Conservation (phyloP, 2,329 filamentous ascomycete genomes). For the Aspergillus unguis region DNA sequence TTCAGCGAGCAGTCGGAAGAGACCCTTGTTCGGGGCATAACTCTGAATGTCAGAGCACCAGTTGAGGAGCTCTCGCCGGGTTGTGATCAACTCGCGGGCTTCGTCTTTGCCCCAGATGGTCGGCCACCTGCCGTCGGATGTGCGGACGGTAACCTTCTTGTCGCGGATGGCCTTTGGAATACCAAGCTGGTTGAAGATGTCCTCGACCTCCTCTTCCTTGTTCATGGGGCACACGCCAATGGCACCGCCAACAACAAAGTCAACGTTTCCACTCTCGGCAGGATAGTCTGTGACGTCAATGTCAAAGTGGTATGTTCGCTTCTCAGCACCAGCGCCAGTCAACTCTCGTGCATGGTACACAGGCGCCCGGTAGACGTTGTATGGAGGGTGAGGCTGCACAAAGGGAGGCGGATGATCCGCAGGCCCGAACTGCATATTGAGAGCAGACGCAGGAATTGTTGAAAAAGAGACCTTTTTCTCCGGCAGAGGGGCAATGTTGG, state of each 20-base stretch:
- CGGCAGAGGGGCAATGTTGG: conserved; percentile 68
- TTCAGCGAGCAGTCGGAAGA: conserved; percentile 83
- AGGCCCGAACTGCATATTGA: conserved; percentile 34
- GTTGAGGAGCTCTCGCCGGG: conserved; percentile 82
- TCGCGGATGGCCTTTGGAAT: conserved; percentile 80
- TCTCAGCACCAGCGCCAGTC: conserved; percentile 84
- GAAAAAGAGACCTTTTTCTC: conserved; percentile 69
- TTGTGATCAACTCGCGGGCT: conserved; percentile 81
- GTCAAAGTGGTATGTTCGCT: conserved; percentile 96
- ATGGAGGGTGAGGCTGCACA: conserved; percentile 91
- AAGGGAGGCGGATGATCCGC: conserved; percentile 73
- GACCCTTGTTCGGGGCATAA: conserved; percentile 81
- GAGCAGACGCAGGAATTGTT: conserved; percentile 35
- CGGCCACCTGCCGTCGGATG: conserved; percentile 81
- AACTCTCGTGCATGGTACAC: conserved; percentile 81
- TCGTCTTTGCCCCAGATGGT: conserved; percentile 96
- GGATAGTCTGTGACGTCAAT: conserved; percentile 95
- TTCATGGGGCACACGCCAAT: conserved; percentile 93
- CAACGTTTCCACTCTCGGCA: conserved; percentile 70
- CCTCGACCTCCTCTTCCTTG: conserved; percentile 69
- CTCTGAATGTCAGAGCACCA: conserved; percentile 96
- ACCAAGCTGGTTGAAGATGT: conserved; percentile 76
- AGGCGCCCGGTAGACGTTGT: conserved; percentile 85
- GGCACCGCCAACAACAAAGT: conserved; percentile 95
- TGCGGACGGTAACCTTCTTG: conserved; percentile 76